A percentile compares a stretch with the other conserved stretches of the same genome.
These are phyloP conservation scores for Pleoardoris graminearum DNA, from an alignment of 2,329 filamentous ascomycete species.

Conservation along the genomic window DNA sequence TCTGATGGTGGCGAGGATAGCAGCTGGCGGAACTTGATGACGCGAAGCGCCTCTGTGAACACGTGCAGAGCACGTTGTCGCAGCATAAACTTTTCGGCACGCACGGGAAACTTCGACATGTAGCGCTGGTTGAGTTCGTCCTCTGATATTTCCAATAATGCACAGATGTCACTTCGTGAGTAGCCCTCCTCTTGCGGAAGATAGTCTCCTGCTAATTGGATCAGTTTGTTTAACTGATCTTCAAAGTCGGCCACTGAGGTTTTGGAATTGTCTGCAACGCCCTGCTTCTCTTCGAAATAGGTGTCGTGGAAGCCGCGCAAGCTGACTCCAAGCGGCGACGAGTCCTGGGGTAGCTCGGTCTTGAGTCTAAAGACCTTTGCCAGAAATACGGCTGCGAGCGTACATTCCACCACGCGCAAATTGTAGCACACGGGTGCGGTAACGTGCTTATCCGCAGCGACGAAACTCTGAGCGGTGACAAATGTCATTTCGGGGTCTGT, in stretches of 20 bases:
- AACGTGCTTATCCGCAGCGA: constrained; percentile 91
- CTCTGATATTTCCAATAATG: constrained; percentile 69
- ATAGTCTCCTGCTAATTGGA: constrained; percentile 70
- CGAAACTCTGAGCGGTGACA: constrained; percentile 91
- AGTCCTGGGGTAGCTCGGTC: constrained; percentile 69
- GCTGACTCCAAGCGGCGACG: constrained; percentile 78
- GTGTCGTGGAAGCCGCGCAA: constrained; percentile 85
- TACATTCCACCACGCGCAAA: constrained; percentile 92
- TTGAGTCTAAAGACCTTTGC: constrained; percentile 63
- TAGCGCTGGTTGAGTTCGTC: constrained; percentile 75
- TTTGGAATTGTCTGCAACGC: constrained; percentile 53
- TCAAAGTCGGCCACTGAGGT: constrained; percentile 51
- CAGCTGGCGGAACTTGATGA: constrained; percentile 78
- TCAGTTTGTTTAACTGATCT: constrained; percentile 72
- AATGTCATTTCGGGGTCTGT: constrained; percentile 85
- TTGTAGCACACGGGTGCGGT: constrained; percentile 96
- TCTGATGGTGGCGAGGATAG: constrained; percentile 56
- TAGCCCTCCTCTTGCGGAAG: constrained; percentile 82
- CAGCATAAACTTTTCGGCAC: constrained; percentile 84
- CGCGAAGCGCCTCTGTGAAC: constrained; percentile 84
- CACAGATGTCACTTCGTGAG: constrained; percentile 80
- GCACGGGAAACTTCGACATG: constrained; percentile 86
- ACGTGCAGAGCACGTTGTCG: constrained; percentile 88
- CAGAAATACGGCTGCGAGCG: constrained; percentile 74
- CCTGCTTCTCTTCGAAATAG: constrained; percentile 66